These are phyloP conservation scores for Cicer chorassanicum DNA, from an alignment of 306 rosid species.

Conservation along the genomic window DNA sequence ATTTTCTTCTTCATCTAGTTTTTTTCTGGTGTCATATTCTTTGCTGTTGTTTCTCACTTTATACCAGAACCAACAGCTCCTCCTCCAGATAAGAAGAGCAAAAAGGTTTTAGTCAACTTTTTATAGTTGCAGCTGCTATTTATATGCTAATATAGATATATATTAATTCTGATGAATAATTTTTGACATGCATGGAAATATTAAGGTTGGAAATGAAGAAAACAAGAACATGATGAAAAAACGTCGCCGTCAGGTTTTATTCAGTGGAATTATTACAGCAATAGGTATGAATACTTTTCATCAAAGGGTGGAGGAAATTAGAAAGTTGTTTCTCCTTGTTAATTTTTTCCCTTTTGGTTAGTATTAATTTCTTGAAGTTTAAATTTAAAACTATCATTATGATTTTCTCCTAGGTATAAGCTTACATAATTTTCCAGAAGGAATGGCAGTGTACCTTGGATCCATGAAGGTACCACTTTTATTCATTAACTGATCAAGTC, in stretches of 20 bases:
- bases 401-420: slow-evolving; percentile 66
- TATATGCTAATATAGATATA: too few relatives aligned
- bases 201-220: slow-evolving; percentile 69
- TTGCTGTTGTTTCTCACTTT: slow-evolving; percentile 76
- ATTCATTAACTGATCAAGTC: too few relatives aligned
- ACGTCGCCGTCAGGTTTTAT: slow-evolving; percentile 86
- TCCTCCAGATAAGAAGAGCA: slow-evolving; percentile 72
- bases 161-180: slow-evolving; percentile 44
- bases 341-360: not conserved
- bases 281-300: slow-evolving; percentile 61
- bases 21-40: slow-evolving; percentile 91
- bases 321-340: not conserved
- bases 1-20: slow-evolving; percentile 59
- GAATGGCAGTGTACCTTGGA: slow-evolving; percentile 98
- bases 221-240: slow-evolving; percentile 77
- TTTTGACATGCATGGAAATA: slow-evolving; percentile 51
- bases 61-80: slow-evolving; percentile 78
- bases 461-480: slow-evolving; percentile 77
- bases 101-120: slow-evolving; percentile 58
- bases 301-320: slow-evolving; percentile 4
- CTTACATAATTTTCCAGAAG: slow-evolving; percentile 98
- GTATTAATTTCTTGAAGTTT: not conserved
- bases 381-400: not conserved
- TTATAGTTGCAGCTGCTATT: not conserved
- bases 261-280: slow-evolving; percentile 86